A percentile compares a stretch with the other conserved stretches of the same genome.
These are phyloP conservation scores for Aegilops longissima DNA, from an alignment of 176 grass and related monocot species.

Conservation along the genomic window DNA sequence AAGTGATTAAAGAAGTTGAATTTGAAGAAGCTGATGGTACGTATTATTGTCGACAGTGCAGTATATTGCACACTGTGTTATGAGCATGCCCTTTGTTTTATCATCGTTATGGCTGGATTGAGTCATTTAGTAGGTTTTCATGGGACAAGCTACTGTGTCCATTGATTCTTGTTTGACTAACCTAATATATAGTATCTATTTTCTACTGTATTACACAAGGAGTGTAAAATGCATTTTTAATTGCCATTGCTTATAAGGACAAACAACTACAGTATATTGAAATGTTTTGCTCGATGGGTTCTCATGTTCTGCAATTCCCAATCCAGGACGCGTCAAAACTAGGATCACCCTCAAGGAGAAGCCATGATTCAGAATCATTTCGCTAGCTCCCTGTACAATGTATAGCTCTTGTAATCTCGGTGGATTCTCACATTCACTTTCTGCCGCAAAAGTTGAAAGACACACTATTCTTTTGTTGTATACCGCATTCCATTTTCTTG, in stretches of 20 bases:
- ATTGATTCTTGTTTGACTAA: neutral
- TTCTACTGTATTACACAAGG: neutral
- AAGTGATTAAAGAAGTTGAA: slow-evolving; percentile 79
- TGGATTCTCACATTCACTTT: slow-evolving; percentile 15
- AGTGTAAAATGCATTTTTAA: neutral
- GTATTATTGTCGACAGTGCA: neutral
- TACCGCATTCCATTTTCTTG: neutral
- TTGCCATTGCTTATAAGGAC: neutral
- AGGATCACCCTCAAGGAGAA: slow-evolving; percentile 58
- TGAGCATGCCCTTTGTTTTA: neutral
- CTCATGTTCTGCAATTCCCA: slow-evolving; percentile 15
- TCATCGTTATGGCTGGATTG: neutral
- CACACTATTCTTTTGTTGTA: slow-evolving; percentile 21
- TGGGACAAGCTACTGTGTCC: neutral
- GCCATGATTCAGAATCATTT: slow-evolving; percentile 39
- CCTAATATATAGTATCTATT: neutral
- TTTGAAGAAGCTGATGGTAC: slow-evolving; percentile 86
- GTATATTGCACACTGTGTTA: neutral
- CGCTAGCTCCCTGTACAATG: slow-evolving; percentile 31
- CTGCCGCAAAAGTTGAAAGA: slow-evolving; percentile 1
- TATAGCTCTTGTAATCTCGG: slow-evolving; percentile 22
- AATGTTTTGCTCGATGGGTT: neutral
- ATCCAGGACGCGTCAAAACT: slow-evolving; percentile 69
- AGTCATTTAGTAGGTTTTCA: neutral
- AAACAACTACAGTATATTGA: neutral